Evolutionary conservation across 306 rosid species (phyloP).

Genomic region (Quercus mongolica): DNA sequence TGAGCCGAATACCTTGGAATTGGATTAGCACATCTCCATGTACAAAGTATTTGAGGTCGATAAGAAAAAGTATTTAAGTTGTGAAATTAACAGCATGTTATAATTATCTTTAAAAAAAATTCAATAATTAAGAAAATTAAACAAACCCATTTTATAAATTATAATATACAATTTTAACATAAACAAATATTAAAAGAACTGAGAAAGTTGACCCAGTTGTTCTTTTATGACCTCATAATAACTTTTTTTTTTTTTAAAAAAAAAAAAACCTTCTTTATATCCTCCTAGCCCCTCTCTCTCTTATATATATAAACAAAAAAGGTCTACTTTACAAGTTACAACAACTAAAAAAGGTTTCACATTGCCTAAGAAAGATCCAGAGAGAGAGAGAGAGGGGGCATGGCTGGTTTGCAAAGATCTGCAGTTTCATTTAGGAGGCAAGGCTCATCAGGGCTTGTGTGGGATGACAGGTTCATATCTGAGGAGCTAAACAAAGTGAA

Average conservation of each 20-base stretch:
- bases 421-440: slow-evolving; percentile 72
- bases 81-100: fast-evolving
- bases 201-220: slow-evolving; percentile 11
- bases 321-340: not conserved
- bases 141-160: not conserved
- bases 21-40: too few relatives aligned
- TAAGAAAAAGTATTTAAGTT: fast-evolving
- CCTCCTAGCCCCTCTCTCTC: not conserved
- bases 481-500: slow-evolving; percentile 43
- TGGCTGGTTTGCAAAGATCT: slow-evolving; percentile 90
- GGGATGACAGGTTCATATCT: slow-evolving; percentile 64
- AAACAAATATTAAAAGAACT: not conserved
- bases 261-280: not conserved
- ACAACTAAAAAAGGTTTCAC: not conserved
- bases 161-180: not conserved
- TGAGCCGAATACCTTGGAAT: too few relatives aligned
- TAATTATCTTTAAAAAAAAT: too few relatives aligned
- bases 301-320: not conserved
- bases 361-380: slow-evolving; percentile 8
- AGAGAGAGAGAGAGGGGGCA: slow-evolving; percentile 17
- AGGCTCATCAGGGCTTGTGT: slow-evolving; percentile 84
- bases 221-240: slow-evolving; percentile 9
- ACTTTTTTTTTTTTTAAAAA: not conserved
- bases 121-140: too few relatives aligned
- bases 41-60: too few relatives aligned